Evolutionary conservation across 2,329 filamentous ascomycete genomes (phyloP), one percentile per base, ranked within the genome.

Genomic region (Penicillium italicum): DNA sequence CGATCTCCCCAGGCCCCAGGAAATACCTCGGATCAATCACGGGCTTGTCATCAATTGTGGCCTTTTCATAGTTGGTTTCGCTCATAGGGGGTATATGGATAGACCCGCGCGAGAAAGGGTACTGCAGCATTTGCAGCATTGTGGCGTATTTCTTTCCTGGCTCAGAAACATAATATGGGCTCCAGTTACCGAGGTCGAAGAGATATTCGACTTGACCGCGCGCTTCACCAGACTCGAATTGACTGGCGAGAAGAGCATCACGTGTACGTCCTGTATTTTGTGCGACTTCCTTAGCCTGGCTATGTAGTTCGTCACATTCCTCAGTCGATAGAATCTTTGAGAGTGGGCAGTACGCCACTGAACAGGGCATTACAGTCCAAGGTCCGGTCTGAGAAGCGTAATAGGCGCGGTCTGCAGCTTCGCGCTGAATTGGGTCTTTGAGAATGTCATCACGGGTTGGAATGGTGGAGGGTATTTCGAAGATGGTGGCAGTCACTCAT

Each of bases 121-220:
- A 80, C 56, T 82, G 79, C 1, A 82, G 66, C 55, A 81, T 77
- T 54, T 77, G 76, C 0, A 82, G 60, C 70, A 81, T 75, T 3
- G 77, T 80, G 9, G 71, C 78, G 53, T 82, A 80, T 52, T 74
- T 76, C 56, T 77, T 80, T 2, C 66, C 70, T 0, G 42, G 66
- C 54, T 58, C 69, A 44, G 50, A 69, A 51, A 33, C 62, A 46
- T 66, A 78, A 68, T 60, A 67, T 46, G 77, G 68, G 52, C 71
- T 80, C 72, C 75, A 80, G 54, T 80, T 79, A 4, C 78, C 78
- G 1, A 77, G 66, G 40, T 80, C 77, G 31, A 82, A 80, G 28
- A 81, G 72, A 52, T 74, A 81, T 59, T 81, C 79, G 3, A 80
- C 67, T 40, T 81, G 78, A 3, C 79, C 79, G 0, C 79, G 60